A percentile compares a stretch with the other conserved stretches of the same genome.
Conservation (phyloP, 164 flowering plant species). For the Akebia trifoliata region DNA sequence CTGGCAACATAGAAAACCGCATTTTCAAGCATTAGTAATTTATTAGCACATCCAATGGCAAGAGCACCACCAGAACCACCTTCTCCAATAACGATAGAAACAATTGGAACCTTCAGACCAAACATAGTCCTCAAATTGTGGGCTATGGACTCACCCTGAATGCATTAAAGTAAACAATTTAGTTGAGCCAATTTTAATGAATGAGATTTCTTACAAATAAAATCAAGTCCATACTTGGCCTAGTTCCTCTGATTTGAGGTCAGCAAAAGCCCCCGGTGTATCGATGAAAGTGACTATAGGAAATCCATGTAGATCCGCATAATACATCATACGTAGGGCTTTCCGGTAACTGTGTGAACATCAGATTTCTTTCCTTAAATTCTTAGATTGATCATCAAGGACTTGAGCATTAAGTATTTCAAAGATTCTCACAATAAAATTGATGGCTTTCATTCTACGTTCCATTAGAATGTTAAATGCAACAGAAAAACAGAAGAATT, state of each 20-base stretch:
- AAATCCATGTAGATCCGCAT: constrained; percentile 90
- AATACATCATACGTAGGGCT: constrained; percentile 90
- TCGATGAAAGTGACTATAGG: constrained; percentile 92
- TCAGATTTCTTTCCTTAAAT: not conserved
- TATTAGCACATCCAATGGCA: constrained; percentile 91
- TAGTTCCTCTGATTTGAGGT: constrained; percentile 80
- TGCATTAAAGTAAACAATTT: constrained; percentile 8
- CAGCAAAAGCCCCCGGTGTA: constrained; percentile 98
- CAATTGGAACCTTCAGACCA: constrained; percentile 86
- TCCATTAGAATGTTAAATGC: not conserved
- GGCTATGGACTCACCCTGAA: constrained; percentile 98
- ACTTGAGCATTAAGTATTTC: not conserved
- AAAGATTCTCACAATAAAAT: not conserved
- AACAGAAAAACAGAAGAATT: not conserved
- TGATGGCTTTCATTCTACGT: not conserved
- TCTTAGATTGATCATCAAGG: not conserved
- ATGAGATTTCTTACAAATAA: not conserved
- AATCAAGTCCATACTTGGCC: constrained; percentile 67
- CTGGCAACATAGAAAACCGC: constrained; percentile 98
- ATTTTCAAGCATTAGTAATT: constrained; percentile 93
- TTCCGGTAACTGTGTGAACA: constrained; percentile 71
- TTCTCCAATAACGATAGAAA: constrained; percentile 94
- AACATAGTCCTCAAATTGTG: constrained; percentile 83
- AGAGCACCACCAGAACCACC: constrained; percentile 99
- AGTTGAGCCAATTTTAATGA: constrained; percentile 1